Base-by-base conservation (phyloP, 257 asterid genomes). In the Solanum paucissectum region DNA sequence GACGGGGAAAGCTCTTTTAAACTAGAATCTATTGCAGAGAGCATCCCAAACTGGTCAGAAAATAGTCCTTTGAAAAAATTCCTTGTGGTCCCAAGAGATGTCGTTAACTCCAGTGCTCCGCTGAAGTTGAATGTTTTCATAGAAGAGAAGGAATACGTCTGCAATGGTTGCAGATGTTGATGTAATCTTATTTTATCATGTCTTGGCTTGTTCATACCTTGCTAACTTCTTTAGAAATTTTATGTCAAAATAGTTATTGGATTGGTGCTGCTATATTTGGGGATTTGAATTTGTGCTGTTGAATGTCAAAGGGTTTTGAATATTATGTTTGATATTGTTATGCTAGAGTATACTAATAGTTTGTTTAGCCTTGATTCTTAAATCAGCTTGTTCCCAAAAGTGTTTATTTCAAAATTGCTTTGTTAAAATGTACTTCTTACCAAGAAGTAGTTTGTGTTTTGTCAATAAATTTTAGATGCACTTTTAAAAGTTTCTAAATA, bases 41-140 rank as follows among this genome's bases (percentile, higher is more conserved):
- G 84, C 82, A 60, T 91, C 55, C 89, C 90, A 21, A 92, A 76
- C 38, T 92, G 93, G 93, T 36, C 60, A 29, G 85, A 87, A 10
- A 69, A 16, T 9, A 74, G 44, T 32, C 92, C 91, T 86, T n/a
- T 71, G 18, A 92, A 87, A 83, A 86, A 79, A 25, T 92, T 84
- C 88, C 93, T 96, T 85, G 21, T 93, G 37, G 91, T 96, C 83
- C 98, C 98, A 27, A 88, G 42, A 9, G 89, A 88, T 85, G 90
- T 89, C 87, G 55, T 38, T 23, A 73, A 82, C 20, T 13, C 62
- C 8, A 32, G 42, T 46, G 91, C 91, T 73, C 69, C 21, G 76
- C 86, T 93, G 74, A 82, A 69, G 84, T 58, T 95, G 93, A 91
- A 91, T 83, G 89, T 95, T 40, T 36, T 71, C 91, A 92, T 94